Conservation (phyloP, 2,329 filamentous ascomycete genomes). For the Fusarium buxicola region DNA sequence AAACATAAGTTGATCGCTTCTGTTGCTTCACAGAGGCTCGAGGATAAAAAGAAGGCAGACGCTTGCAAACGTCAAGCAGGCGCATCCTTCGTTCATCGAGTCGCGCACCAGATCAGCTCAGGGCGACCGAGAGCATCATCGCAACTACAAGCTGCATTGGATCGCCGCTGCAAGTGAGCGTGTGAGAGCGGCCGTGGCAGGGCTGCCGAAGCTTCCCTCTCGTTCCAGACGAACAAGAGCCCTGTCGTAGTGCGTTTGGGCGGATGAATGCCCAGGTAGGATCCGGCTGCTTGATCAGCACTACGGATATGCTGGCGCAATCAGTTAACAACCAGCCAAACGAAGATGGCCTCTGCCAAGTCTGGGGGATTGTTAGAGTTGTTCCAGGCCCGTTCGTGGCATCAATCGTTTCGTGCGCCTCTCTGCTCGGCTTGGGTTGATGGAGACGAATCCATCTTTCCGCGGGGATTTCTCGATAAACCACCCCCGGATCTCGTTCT, state of each 20-base stretch:
- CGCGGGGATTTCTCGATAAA: slow-evolving; percentile 4
- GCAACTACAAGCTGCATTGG: slow-evolving; percentile 3
- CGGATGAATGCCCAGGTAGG: slow-evolving; percentile 18
- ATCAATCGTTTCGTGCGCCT: slow-evolving; percentile 9
- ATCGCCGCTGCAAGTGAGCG: slow-evolving; percentile 32
- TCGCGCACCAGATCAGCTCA: neutral
- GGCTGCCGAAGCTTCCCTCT: too few species aligned
- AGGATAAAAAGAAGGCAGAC: slow-evolving; percentile 20
- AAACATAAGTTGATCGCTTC: neutral
- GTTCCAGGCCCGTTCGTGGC: slow-evolving; percentile 12
- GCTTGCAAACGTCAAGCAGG: slow-evolving; percentile 1
- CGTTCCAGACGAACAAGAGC: slow-evolving; percentile 26
- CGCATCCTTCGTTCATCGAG: neutral
- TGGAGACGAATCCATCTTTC: neutral
- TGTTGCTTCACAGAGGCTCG: neutral
- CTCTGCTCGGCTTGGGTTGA: neutral
- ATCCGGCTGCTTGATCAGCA: slow-evolving; percentile 27
- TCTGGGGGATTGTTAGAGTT: slow-evolving; percentile 5
- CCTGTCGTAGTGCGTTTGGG: slow-evolving; percentile 25
- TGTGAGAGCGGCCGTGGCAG: slow-evolving; percentile 20
- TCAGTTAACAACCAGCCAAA: slow-evolving; percentile 24
- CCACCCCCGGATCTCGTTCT: neutral
- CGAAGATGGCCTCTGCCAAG: slow-evolving; percentile 8
- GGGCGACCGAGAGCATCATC: neutral
- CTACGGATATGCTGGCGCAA: slow-evolving; percentile 24